Base-by-base conservation (phyloP, 345 rosid genomes). In the Crucihimalaya himalaica region DNA sequence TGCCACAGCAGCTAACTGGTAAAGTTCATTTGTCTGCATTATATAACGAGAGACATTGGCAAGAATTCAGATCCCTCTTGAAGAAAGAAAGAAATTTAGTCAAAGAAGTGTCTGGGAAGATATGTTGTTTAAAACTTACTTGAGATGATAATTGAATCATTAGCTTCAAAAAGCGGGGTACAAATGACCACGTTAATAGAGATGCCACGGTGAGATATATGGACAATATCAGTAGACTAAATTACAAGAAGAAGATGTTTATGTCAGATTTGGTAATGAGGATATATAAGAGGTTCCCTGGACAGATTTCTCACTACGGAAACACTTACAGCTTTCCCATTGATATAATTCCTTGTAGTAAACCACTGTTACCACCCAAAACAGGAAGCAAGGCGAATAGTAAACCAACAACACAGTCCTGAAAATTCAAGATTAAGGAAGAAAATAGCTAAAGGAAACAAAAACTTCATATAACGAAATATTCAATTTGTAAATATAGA, bases 341-440 rank as follows among this genome's bases (percentile, higher is more conserved):
- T 43, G 96, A 87, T 69, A 86, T 73, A 83, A 96, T 83, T 79
- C 99, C 99, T 42, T 86, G 90, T 50, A 89, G 74, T 51, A 84
- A 66, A 61, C 99, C 98, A 69, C 96, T 90, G 78, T 83, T 88
- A 61, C 99, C 99, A 66, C 99, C 96, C 87, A 96, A 81, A 79
- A 92, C 94, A 45, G 98, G 99, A 59, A 96, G 96, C 85, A 96
- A 76, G 60, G 99, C 99, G 45, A 90, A 96, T 28, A 92, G 73
- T 80, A 95, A 87, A 71, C 97, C 99, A 69, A 95, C 93, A 71
- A 93, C 90, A 83, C 99, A 95, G 82, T 92, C 98, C 97, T 92
- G 83, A 78, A 80, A 83, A 67, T 54, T 42, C 64, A 73, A 8
- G 19, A 23, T 20, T 27, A 42, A 79, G 54, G 20, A 47, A 80